These are phyloP conservation scores for Leucocoprinus birnbaumii DNA, from an alignment of 768 basidiomycete genomes.

Conservation along the genomic window DNA sequence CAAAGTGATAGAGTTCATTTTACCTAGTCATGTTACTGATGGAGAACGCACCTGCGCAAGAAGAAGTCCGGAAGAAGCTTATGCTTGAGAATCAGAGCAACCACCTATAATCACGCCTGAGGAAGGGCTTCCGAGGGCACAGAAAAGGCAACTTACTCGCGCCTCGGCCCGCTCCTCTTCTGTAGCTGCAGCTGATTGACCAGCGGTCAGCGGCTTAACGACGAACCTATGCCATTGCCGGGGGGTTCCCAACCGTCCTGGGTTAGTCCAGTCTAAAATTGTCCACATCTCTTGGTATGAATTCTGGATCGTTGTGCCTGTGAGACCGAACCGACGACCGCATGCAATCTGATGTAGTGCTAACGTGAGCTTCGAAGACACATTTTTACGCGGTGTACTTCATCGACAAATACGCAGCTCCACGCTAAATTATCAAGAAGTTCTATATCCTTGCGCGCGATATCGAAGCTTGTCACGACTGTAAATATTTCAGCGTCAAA, in stretches of 20 bases:
- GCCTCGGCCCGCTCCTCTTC: conserved; percentile 59
- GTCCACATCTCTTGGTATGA: conserved; percentile 90
- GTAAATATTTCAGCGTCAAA: conserved; percentile 2
- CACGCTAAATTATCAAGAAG: conserved; percentile 64
- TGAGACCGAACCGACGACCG: conserved; percentile 75
- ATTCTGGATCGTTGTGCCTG: conserved; percentile 82
- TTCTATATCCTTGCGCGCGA: conserved; percentile 69
- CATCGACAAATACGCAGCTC: conserved; percentile 81
- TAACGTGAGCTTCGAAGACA: conserved; percentile 56
- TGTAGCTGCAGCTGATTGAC: conserved; percentile 65
- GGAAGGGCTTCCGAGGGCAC: neutral
- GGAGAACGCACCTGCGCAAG: conserved; percentile 57
- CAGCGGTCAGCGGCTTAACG: conserved; percentile 59
- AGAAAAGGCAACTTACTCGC: conserved; percentile 30
- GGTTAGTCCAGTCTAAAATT: conserved; percentile 90
- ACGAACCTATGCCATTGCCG: conserved; percentile 79
- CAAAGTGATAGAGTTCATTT: conserved; percentile 13
- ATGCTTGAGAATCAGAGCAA: conserved; percentile 60
- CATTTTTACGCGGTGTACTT: conserved; percentile 91
- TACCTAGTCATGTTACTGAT: neutral
- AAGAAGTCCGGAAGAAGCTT: conserved; percentile 81
- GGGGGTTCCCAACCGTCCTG: conserved; percentile 67
- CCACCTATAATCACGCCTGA: conserved; percentile 32
- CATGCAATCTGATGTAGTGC: conserved; percentile 74
- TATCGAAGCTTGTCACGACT: conserved; percentile 85